These are phyloP conservation scores for Alternaria sp. DNA, from an alignment of 2,329 filamentous ascomycete genomes.

Conservation along the genomic window DNA sequence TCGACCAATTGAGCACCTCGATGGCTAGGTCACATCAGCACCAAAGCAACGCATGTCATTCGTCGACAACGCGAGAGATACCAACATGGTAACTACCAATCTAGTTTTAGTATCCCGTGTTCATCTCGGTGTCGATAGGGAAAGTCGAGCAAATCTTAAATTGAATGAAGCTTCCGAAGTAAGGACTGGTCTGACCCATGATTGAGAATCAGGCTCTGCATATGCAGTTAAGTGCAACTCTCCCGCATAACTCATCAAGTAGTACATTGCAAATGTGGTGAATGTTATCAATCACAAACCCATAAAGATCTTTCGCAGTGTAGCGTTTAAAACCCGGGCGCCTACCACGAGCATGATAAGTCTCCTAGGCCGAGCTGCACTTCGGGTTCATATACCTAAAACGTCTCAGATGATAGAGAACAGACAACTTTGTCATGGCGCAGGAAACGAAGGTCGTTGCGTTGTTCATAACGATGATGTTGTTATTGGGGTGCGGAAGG, in stretches of 20 bases:
- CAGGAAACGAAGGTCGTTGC: not conserved
- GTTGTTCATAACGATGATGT: not conserved
- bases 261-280: not conserved
- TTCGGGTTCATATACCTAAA: not conserved
- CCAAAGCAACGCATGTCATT: slow-evolving; percentile 26
- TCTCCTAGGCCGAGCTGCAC: not conserved
- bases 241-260: not conserved
- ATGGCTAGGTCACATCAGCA: slow-evolving; percentile 44
- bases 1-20: slow-evolving; percentile 44
- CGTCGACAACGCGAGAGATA: slow-evolving; percentile 11
- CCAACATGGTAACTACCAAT: not conserved
- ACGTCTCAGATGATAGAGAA: not conserved
- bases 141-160: not conserved
- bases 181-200: not conserved
- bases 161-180: not conserved
- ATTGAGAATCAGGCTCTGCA: not conserved
- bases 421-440: not conserved
- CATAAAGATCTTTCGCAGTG: not conserved
- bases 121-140: not conserved
- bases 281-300: not conserved
- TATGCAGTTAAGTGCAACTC: not conserved
- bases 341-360: not conserved
- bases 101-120: slow-evolving; percentile 4
- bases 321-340: not conserved
- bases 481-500: not conserved